These are phyloP conservation scores for Puccinia polysora DNA, from an alignment of 1,284 basidiomycete species.

Conservation along the genomic window DNA sequence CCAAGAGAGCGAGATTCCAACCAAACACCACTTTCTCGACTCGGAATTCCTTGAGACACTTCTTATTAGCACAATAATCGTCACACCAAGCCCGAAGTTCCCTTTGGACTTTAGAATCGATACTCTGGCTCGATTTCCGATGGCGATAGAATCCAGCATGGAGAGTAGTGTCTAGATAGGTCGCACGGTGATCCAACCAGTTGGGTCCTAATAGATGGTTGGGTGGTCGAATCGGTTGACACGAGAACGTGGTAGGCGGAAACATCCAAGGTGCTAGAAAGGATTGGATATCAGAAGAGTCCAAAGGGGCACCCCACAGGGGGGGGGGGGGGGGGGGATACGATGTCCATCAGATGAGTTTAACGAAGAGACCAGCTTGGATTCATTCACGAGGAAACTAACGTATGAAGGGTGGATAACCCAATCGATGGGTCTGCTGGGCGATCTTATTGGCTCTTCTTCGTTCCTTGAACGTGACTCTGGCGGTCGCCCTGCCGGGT, in stretches of 20 bases:
- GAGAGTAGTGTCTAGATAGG: conserved; percentile 1
- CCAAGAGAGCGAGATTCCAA: conserved; percentile 19
- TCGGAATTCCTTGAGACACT: conserved; percentile 20
- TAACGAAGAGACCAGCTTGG: too few species aligned
- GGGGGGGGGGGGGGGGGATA: too few species aligned
- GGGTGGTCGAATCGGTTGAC: conserved; percentile 22
- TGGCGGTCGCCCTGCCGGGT: not conserved
- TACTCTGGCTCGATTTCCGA: not conserved
- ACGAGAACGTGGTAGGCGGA: conserved; percentile 9
- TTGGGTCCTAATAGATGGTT: conserved; percentile 23
- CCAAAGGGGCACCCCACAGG: too few species aligned
- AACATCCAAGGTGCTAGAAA: conserved; percentile 34
- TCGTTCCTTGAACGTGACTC: conserved; percentile 19
- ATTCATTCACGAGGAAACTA: too few species aligned
- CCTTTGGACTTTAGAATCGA: not conserved
- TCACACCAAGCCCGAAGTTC: conserved; percentile 35
- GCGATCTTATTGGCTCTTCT: conserved; percentile 18
- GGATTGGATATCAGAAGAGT: not conserved
- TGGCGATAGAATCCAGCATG: conserved; percentile 5
- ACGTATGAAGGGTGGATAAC: conserved; percentile 36
- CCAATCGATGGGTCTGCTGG: not conserved
- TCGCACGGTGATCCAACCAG: not conserved
- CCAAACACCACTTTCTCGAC: conserved; percentile 32
- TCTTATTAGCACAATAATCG: conserved; percentile 19
- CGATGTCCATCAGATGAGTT: too few species aligned